A percentile compares a stretch with the other conserved stretches of the same genome.
These are phyloP conservation scores for Conoideocrella luteorostrata DNA, from an alignment of 2,329 filamentous ascomycete species.

Conservation along the genomic window DNA sequence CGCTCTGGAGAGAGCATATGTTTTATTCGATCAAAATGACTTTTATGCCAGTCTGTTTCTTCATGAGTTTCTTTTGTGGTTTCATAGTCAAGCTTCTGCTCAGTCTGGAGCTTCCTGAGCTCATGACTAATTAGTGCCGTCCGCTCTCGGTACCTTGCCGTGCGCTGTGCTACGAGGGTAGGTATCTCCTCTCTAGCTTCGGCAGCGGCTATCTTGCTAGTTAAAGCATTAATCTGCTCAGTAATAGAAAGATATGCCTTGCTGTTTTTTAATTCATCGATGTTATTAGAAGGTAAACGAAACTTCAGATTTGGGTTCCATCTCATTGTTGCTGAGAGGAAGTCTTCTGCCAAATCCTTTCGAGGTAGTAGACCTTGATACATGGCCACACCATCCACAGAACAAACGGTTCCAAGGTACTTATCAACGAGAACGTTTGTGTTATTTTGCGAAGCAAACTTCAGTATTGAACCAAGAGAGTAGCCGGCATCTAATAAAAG, in stretches of 20 bases:
- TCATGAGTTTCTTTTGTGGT: no score
- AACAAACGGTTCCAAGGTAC: background rate
- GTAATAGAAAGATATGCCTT: background rate
- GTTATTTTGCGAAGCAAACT: background rate
- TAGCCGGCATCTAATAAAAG: background rate
- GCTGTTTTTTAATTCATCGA: background rate
- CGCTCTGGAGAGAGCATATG: no score
- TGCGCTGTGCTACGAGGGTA: no score
- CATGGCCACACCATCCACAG: background rate
- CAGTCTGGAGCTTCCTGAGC: no score
- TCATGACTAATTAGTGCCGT: no score
- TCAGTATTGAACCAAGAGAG: background rate
- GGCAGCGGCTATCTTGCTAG: background rate
- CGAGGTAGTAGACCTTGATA: background rate
- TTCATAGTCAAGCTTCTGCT: no score
- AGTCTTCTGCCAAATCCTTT: background rate
- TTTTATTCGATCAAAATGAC: no score
- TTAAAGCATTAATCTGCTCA: background rate
- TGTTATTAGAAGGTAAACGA: background rate
- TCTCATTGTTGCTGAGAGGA: background rate
- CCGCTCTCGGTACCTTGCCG: no score
- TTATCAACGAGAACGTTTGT: background rate
- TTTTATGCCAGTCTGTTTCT: no score
- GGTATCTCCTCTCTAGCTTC: background rate
- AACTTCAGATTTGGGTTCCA: background rate